These are phyloP conservation scores for Botrytis deweyae DNA, from an alignment of 2,329 filamentous ascomycete genomes.

Conservation along the genomic window DNA sequence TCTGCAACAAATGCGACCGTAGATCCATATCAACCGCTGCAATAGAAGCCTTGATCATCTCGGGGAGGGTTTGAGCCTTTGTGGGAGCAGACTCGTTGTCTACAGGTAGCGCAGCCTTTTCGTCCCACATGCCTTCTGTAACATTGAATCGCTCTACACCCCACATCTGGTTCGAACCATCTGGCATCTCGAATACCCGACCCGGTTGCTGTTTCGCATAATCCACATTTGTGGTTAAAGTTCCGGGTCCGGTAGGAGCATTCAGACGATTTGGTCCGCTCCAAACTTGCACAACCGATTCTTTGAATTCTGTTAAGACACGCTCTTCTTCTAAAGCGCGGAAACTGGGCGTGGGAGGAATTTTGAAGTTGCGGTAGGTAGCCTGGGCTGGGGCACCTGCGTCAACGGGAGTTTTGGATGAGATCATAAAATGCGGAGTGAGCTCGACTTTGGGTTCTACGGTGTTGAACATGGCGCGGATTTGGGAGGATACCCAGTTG, in stretches of 20 bases:
- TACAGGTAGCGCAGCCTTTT: constrained; percentile 64
- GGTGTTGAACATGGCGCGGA: constrained; percentile 74
- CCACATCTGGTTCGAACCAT: constrained; percentile 95
- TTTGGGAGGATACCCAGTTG: constrained; percentile 85
- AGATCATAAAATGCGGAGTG: constrained; percentile 82
- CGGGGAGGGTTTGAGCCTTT: constrained; percentile 77
- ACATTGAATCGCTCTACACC: constrained; percentile 82
- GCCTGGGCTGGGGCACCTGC: constrained; percentile 78
- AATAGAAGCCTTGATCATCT: constrained; percentile 75
- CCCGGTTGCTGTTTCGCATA: constrained; percentile 70
- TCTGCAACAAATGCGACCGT: constrained; percentile 76
- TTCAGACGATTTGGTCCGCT: constrained; percentile 69
- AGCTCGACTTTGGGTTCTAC: constrained; percentile 70
- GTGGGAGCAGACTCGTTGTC: constrained; percentile 50
- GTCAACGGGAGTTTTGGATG: constrained; percentile 85
- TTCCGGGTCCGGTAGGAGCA: constrained; percentile 49
- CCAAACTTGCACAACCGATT: constrained; percentile 95
- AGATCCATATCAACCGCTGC: constrained; percentile 85
- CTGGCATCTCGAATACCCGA: constrained; percentile 93
- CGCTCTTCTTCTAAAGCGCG: constrained; percentile 85
- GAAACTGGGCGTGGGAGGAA: constrained; percentile 67
- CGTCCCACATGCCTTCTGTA: constrained; percentile 88
- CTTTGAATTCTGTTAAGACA: constrained; percentile 93
- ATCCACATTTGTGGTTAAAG: constrained; percentile 64
- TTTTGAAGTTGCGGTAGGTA: constrained; percentile 67